Evolutionary conservation across 129 eudicot genomes (phyloP), one percentile per base, ranked within the genome.

Genomic region (Pulicaria dysenterica): DNA sequence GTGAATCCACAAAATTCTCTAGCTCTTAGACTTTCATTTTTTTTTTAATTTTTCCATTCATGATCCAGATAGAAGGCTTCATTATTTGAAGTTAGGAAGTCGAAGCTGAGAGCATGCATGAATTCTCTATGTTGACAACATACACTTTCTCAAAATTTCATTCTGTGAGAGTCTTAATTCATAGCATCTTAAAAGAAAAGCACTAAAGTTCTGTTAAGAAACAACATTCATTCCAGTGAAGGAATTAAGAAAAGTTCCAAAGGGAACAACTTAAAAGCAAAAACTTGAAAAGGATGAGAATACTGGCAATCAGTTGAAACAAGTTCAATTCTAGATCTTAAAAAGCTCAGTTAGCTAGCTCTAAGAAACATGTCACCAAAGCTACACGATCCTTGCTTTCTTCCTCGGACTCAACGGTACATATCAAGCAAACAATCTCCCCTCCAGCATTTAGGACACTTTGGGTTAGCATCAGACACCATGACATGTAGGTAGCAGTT

Each of bases 401-500:
- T 64, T 63, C 34, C 40, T 5, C 8, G 4, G 37, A 51, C 37
- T 51, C 73, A 9, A 14, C 73, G 73, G 43, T 19, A 54, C 39
- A 53, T 53, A 36, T 75, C 79, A 37, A 54, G 73, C 64, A 75
- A 66, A 31, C 62, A n/a, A 31, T 75, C 73, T 3, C 73, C 58
- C 73, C 44, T 75, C 11, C 11, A 8, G 8, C 79, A 75, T 9
- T 54, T 75, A 3, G 79, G 73, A 54, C 79, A 75, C 3, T 63
- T 41, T 24, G 79, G 79, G 42, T 19, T 13, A 17, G 16, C 44
- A 49, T 63, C 64, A 62, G 36, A 38, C 53, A 73, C 78, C 61
- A 62, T 19, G 15, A 74, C 78, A 74, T 74, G 74, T 11, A 70
- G 5, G 24, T 41, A 70, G 64, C 74, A 70, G 3, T 13, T 42